Evolutionary conservation across 2,329 filamentous ascomycete species (phyloP), one percentile per base, ranked within the genome.

Genomic region (Plenodomus lindquistii): DNA sequence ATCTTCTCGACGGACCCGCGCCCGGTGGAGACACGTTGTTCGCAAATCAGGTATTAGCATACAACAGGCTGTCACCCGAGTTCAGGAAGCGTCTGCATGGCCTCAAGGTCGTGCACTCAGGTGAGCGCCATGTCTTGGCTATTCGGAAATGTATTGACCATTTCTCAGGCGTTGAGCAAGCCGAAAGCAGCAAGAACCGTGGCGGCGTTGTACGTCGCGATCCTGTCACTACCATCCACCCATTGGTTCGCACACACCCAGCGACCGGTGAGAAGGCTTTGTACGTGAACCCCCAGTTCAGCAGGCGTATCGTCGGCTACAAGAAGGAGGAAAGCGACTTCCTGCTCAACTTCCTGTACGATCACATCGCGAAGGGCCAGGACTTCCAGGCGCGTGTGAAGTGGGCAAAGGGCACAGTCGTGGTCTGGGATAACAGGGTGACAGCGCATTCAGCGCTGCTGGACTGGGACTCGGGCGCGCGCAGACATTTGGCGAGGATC

Each of bases 21-120:
- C 86, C 84, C 0, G 91, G 91, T 29, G 92, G 91, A 40, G 91
- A 96, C 67, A 96, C 91, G 0, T 76, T 95, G 2, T 96, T 96
- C 63, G 84, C 81, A 38, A 88, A 95, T 67, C 84, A 87, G 59
- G 90, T 80, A 0, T 87, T 88, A 71, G 91, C 92, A 0, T 97
- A 96, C 69, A 83, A 85, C 54, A 81, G 91, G 5, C 80, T 97
- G 2, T 91, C 86, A 46, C 88, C 89, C 0, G 81, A 84, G 34
- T 94, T 96, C 77, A 84, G 84, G 65, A 83, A 91, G 77, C 80
- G 91, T 34, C 77, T 96, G 20, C 90, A 96, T 57, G 91, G 91
- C 0, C 76, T 96, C 39, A 82, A 84, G 63, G 91, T 90, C 1
- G 84, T 89, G 0, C 92, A 96, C 72, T 94, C 89, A 1, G 91